Conservation (phyloP, 139 green algal genomes). For the Chlamydomonas sp. region DNA sequence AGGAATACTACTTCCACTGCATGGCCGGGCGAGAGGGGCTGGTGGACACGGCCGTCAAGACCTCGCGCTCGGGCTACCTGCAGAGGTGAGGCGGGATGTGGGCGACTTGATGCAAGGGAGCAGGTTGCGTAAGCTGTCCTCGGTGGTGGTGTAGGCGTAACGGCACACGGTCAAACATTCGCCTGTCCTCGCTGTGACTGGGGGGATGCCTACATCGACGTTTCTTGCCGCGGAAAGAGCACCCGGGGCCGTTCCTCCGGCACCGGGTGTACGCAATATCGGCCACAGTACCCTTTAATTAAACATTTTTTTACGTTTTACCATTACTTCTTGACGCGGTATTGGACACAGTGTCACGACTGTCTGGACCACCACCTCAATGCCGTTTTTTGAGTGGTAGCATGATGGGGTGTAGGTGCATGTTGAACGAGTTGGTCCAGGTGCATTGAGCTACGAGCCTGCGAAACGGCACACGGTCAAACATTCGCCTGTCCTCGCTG, state of each 20-base stretch:
- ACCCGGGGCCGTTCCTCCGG: too few species aligned
- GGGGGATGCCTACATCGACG: not conserved
- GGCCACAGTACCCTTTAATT: too few species aligned
- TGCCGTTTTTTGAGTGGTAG: too few species aligned
- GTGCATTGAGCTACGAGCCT: too few species aligned
- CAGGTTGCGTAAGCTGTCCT: not conserved
- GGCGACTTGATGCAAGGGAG: not conserved
- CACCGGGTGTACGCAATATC: too few species aligned
- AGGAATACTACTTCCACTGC: constrained; percentile 99
- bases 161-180: constrained; percentile 43
- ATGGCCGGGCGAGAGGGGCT: constrained; percentile 98
- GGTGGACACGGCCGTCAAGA: constrained; percentile 98
- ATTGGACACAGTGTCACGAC: too few species aligned
- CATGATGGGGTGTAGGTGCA: too few species aligned
- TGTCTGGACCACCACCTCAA: too few species aligned
- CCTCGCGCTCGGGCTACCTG: constrained; percentile 90
- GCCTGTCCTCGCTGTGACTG: constrained; percentile 22
- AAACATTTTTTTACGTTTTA: too few species aligned
- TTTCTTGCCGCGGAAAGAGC: not conserved
- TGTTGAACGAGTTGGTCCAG: too few species aligned
- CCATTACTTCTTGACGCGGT: too few species aligned
- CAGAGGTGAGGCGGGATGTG: constrained; percentile 66
- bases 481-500: constrained; percentile 30
- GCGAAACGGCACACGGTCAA: constrained; percentile 40
- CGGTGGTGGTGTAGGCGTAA: not conserved